These are phyloP conservation scores for Phtheirospermum japonicum DNA, from an alignment of 257 asterid species.

Conservation along the genomic window DNA sequence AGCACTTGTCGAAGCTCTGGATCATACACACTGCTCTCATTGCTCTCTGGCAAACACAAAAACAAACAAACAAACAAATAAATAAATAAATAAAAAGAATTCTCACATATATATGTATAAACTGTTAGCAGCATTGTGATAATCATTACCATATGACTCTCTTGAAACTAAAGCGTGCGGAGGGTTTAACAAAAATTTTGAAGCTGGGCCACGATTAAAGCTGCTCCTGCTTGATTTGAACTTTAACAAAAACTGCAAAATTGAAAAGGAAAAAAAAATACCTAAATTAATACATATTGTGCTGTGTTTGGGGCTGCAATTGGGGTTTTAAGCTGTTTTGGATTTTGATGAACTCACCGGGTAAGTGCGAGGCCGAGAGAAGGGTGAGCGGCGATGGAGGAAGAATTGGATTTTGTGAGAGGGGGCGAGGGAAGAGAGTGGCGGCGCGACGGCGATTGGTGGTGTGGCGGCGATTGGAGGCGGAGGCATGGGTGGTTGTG, in stretches of 20 bases:
- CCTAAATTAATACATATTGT: constrained; percentile 3
- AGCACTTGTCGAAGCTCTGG: constrained; percentile 80
- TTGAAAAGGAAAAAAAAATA: background rate
- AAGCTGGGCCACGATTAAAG: constrained; percentile 26
- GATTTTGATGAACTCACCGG: constrained; percentile 29
- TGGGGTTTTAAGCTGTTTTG: constrained; percentile 6
- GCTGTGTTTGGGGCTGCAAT: background rate
- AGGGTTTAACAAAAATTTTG: constrained; percentile 38
- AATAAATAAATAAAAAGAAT: background rate
- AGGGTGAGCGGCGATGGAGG: constrained; percentile 27
- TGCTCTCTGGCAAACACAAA: constrained; percentile 36
- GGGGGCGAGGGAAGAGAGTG: constrained; percentile 31
- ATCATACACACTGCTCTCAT: constrained; percentile 42
- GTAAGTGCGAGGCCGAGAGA: constrained; percentile 25
- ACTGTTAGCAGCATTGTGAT: constrained; percentile 18
- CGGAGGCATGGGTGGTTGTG: constrained; percentile 40
- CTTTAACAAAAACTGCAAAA: constrained; percentile 29
- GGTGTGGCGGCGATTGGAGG: constrained; percentile 35
- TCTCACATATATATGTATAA: background rate
- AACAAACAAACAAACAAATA: constrained; percentile 5
- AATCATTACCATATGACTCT: constrained; percentile 38
- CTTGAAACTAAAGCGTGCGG: constrained; percentile 44
- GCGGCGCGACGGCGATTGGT: constrained; percentile 34
- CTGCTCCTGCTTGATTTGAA: constrained; percentile 20
- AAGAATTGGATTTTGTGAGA: constrained; percentile 25